Percentiles rank a stretch among this genome's conserved stretches.
phyloP scores from a whole-genome alignment of 345 rosid genomes.

The Cochlearia excelsa region DNA sequence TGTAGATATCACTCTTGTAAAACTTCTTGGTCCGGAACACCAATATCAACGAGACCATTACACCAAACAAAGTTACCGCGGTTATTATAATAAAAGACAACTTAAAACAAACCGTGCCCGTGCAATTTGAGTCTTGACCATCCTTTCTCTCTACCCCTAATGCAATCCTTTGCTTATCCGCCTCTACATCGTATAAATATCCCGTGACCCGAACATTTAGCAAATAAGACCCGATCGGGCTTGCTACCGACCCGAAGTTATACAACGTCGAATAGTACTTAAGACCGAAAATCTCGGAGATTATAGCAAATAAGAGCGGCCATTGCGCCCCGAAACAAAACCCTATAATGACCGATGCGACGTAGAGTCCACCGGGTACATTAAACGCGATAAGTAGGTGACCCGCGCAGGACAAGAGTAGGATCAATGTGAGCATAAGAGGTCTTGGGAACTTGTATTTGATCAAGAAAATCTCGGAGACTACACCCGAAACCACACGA shows the following conservation, averaged over 20 bases:
- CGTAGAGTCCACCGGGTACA: constrained; percentile 49
- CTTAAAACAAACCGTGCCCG: constrained; percentile 43
- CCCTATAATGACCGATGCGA: constrained; percentile 50
- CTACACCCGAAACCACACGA: constrained; percentile 46
- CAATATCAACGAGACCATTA: constrained; percentile 40
- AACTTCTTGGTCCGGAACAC: constrained; percentile 48
- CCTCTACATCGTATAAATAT: constrained; percentile 48
- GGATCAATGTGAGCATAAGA: constrained; percentile 39
- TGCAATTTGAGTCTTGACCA: constrained; percentile 41
- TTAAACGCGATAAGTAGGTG: constrained; percentile 47
- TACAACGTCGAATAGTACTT: constrained; percentile 52
- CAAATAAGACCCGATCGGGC: constrained; percentile 51
- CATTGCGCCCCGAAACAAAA: constrained; percentile 53
- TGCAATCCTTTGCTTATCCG: constrained; percentile 37
- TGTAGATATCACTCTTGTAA: constrained; percentile 50
- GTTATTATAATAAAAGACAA: constrained; percentile 42
- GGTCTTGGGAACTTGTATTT: constrained; percentile 51
- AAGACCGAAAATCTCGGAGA: constrained; percentile 55
- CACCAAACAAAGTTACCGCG: constrained; percentile 45
- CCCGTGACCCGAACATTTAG: constrained; percentile 49
- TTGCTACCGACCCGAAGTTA: constrained; percentile 43
- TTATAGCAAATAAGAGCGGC: constrained; percentile 48
- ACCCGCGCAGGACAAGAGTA: constrained; percentile 43
- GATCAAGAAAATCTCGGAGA: constrained; percentile 43
- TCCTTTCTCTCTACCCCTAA: constrained; percentile 23